These are phyloP conservation scores for Colletotrichum gigasporum DNA, from an alignment of 2,329 filamentous ascomycete species.

Conservation along the genomic window DNA sequence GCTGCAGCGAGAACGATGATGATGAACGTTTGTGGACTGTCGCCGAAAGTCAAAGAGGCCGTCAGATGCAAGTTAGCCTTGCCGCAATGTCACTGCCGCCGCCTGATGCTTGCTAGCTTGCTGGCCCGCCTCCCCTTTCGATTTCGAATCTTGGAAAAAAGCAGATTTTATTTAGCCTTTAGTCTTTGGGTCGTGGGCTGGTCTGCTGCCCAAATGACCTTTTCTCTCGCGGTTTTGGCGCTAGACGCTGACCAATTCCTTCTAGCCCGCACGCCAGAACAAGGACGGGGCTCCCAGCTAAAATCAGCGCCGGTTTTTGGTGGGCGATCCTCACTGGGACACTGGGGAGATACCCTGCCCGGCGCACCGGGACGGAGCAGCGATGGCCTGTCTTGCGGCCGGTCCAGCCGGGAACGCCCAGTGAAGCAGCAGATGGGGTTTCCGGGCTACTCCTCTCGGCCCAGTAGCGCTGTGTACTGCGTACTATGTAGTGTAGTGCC, in stretches of 20 bases:
- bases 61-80: too few relatives aligned
- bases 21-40: too few relatives aligned
- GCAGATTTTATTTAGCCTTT: too few relatives aligned
- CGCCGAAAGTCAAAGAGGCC: background rate
- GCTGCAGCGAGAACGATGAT: too few relatives aligned
- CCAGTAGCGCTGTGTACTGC: too few relatives aligned
- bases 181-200: background rate
- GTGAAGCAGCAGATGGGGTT: too few relatives aligned
- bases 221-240: background rate
- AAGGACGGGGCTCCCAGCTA: background rate
- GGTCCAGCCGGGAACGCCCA: slow-evolving; percentile 23
- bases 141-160: slow-evolving; percentile 12
- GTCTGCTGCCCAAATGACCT: slow-evolving; percentile 4
- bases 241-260: slow-evolving; percentile 14
- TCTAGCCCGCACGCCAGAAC: slow-evolving; percentile 5
- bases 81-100: background rate
- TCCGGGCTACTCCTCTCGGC: too few relatives aligned
- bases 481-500: too few relatives aligned
- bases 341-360: slow-evolving; percentile 11
- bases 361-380: slow-evolving; percentile 17
- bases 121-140: too few relatives aligned
- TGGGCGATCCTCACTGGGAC: background rate
- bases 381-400: slow-evolving; percentile 26
- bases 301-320: too few relatives aligned
- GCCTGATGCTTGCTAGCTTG: slow-evolving; percentile 10